Percentiles rank a stretch among this genome's conserved stretches.
Conservation (phyloP, 371 early-diverging fungal species). For the Mucor mucedo region DNA sequence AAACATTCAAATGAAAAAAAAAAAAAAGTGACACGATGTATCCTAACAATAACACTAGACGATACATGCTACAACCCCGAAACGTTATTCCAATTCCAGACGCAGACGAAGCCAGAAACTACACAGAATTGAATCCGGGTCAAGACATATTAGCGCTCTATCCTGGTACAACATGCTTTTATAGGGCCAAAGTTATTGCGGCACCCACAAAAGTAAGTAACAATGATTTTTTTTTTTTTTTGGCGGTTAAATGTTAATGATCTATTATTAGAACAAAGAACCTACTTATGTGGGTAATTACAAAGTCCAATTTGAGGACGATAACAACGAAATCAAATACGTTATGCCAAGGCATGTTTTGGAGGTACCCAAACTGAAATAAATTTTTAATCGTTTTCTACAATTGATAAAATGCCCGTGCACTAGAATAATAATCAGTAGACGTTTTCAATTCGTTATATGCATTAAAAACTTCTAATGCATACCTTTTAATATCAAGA, state of each 20-base stretch:
- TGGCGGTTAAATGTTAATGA: background rate
- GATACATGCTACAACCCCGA: conserved; percentile 65
- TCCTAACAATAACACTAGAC: conserved; percentile 35
- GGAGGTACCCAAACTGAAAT: conserved; percentile 65
- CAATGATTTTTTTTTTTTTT: background rate
- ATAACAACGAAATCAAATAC: conserved; percentile 58
- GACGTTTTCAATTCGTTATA: too few species aligned
- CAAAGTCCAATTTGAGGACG: conserved; percentile 72
- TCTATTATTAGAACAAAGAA: conserved; percentile 46
- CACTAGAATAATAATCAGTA: too few species aligned
- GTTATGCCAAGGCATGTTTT: conserved; percentile 59
- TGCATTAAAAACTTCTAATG: too few species aligned
- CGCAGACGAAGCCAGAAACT: conserved; percentile 42
- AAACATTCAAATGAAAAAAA: background rate
- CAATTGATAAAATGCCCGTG: too few species aligned
- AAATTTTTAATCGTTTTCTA: conserved; percentile 9
- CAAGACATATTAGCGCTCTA: conserved; percentile 83
- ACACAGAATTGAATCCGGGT: conserved; percentile 64
- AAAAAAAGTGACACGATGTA: conserved; percentile 8
- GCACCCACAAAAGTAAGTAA: conserved; percentile 71
- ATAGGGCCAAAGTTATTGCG: conserved; percentile 73
- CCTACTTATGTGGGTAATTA: conserved; percentile 42
- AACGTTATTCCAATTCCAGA: conserved; percentile 68
- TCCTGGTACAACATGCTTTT: conserved; percentile 87
- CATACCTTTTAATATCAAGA: too few species aligned